Conservation (phyloP, 495 filamentous ascomycete species). For the Talaromyces proteolyticus region DNA sequence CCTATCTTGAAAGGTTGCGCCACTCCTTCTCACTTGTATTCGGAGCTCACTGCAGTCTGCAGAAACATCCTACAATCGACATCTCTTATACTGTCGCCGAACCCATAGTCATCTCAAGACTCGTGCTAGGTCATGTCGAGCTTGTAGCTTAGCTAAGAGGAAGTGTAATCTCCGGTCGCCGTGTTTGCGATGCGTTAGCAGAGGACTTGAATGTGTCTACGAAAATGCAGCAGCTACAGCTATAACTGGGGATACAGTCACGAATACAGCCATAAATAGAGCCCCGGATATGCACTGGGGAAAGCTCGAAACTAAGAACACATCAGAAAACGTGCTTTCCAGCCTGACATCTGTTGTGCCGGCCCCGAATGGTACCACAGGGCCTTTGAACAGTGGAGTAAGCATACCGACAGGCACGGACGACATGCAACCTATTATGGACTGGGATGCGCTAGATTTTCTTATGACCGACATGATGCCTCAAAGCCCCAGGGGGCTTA, state of each 20-base stretch:
- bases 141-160: not conserved
- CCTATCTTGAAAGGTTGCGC: not conserved
- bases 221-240: not conserved
- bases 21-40: not conserved
- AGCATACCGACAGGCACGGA: not conserved
- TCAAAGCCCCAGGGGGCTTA: not conserved
- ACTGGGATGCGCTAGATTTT: not conserved
- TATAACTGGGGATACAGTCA: not conserved
- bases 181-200: not conserved
- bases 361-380: no score
- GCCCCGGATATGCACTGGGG: no score
- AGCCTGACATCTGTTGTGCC: no score
- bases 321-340: no score
- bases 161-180: not conserved
- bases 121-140: not conserved
- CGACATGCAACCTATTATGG: not conserved
- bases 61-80: slow-evolving; percentile 1
- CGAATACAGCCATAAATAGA: no score
- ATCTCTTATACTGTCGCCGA: slow-evolving; percentile 1
- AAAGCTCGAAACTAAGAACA: no score
- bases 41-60: not conserved
- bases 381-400: no score
- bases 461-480: not conserved
- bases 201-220: not conserved
- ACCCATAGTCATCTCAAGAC: not conserved